Evolutionary conservation across 2,329 filamentous ascomycete genomes (phyloP).

Genomic region (Paecilomyces niveus): DNA sequence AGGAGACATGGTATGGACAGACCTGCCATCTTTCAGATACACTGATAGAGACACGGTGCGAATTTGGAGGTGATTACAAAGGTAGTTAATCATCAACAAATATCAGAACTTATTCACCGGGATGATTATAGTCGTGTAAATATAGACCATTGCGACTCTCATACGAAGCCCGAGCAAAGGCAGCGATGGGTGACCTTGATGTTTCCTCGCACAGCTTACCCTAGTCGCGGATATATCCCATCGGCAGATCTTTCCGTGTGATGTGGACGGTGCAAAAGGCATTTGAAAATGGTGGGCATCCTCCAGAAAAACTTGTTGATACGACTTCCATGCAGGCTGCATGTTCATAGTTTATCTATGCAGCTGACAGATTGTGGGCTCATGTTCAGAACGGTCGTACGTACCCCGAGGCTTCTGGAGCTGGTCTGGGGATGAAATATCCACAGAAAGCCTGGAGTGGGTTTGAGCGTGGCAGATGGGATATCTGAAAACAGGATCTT

Average conservation of each 20-base stretch:
- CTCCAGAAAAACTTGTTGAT: constrained; percentile 4
- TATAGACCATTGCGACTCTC: constrained; percentile 6
- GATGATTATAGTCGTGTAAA: too few relatives aligned
- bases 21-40: too few relatives aligned
- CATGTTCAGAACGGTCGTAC: constrained; percentile 7
- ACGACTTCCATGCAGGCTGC: constrained; percentile 9
- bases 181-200: constrained; percentile 9
- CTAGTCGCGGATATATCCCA: constrained; percentile 6
- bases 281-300: constrained; percentile 7
- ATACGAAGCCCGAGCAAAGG: constrained; percentile 3
- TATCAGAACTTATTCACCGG: too few relatives aligned
- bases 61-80: too few relatives aligned
- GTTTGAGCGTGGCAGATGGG: constrained; percentile 3
- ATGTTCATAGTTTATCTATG: constrained; percentile 11
- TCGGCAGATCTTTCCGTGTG: constrained; percentile 8
- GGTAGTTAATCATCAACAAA: too few relatives aligned
- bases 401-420: constrained; percentile 2
- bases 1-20: too few relatives aligned
- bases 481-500: constrained; percentile 2
- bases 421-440: constrained; percentile 4
- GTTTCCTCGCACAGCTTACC: constrained; percentile 12
- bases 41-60: too few relatives aligned
- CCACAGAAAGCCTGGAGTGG: constrained; percentile 3
- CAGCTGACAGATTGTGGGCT: constrained; percentile 6
- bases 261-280: constrained; percentile 6